These are phyloP conservation scores for Fusarium marasasianum DNA, from an alignment of 2,329 filamentous ascomycete genomes.

Conservation along the genomic window DNA sequence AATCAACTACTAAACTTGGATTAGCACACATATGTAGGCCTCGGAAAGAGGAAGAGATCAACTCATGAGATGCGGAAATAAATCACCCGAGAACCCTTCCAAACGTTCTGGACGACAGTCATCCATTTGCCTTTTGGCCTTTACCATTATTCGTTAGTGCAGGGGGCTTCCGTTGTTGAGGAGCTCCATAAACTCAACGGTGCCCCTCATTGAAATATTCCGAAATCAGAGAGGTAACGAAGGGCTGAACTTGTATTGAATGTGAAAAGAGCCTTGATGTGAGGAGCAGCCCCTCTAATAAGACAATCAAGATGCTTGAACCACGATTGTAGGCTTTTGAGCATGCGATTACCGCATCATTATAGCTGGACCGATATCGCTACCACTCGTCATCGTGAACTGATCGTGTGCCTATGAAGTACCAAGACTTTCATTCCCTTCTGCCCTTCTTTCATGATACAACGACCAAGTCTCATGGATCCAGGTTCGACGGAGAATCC, in stretches of 20 bases:
- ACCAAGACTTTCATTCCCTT: neutral
- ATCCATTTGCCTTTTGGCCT: neutral
- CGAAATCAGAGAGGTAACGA: neutral
- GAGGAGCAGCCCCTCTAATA: neutral
- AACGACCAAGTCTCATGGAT: neutral
- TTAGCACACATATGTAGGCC: neutral
- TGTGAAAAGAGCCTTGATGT: neutral
- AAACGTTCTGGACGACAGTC: neutral
- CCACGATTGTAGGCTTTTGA: neutral
- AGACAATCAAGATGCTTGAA: neutral
- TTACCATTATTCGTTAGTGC: neutral
- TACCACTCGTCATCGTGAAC: neutral
- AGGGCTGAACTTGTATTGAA: neutral
- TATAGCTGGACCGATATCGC: neutral
- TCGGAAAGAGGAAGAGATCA: neutral
- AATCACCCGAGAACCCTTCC: neutral
- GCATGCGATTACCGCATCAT: neutral
- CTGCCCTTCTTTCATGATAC: neutral
- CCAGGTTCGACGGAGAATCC: neutral
- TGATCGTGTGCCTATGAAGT: neutral
- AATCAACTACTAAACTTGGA: neutral
- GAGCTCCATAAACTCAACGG: conserved; percentile 13
- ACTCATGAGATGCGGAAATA: neutral
- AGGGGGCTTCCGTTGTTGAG: conserved; percentile 3
- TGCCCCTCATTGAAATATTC: neutral